Conservation (phyloP, 2,329 filamentous ascomycete genomes). For the Tricladium varicosporioides region DNA sequence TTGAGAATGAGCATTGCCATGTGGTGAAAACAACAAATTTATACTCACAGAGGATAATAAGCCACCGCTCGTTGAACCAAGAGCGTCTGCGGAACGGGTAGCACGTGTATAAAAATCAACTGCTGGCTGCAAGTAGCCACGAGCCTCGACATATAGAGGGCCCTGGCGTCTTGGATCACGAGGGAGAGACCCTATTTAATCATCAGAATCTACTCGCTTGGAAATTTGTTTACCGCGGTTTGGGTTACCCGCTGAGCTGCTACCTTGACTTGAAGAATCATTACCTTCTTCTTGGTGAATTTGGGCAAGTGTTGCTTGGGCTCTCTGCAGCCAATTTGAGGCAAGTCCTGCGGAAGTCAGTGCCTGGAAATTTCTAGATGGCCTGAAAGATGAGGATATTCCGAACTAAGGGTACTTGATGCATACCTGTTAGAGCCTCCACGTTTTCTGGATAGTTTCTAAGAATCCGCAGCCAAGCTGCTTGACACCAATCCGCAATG, state of each 20-base stretch:
- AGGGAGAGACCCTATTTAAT: slow-evolving; percentile 28
- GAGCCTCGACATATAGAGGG: slow-evolving; percentile 49
- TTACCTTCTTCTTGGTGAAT: slow-evolving; percentile 45
- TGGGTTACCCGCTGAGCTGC: slow-evolving; percentile 19
- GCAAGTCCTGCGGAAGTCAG: slow-evolving; percentile 42
- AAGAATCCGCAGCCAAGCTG: slow-evolving; percentile 44
- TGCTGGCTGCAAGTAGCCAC: slow-evolving; percentile 48
- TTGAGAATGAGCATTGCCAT: slow-evolving; percentile 2
- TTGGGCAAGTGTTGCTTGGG: slow-evolving; percentile 47
- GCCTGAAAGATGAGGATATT: no score
- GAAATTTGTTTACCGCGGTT: neutral
- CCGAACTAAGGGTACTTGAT: no score
- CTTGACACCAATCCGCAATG: slow-evolving; percentile 48
- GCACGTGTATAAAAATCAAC: slow-evolving; percentile 49
- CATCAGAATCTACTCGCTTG: slow-evolving; percentile 29
- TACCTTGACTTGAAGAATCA: slow-evolving; percentile 29
- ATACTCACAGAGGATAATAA: slow-evolving; percentile 43
- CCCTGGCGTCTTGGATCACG: slow-evolving; percentile 33
- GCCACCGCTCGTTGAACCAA: slow-evolving; percentile 39
- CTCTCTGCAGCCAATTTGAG: slow-evolving; percentile 48
- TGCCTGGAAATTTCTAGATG: no score
- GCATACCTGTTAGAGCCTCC: slow-evolving; percentile 41
- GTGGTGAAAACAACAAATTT: neutral
- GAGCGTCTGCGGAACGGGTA: slow-evolving; percentile 41
- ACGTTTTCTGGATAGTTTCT: slow-evolving; percentile 43